Base-by-base conservation (phyloP, 768 basidiomycete genomes). In the Termitomyces sp. region DNA sequence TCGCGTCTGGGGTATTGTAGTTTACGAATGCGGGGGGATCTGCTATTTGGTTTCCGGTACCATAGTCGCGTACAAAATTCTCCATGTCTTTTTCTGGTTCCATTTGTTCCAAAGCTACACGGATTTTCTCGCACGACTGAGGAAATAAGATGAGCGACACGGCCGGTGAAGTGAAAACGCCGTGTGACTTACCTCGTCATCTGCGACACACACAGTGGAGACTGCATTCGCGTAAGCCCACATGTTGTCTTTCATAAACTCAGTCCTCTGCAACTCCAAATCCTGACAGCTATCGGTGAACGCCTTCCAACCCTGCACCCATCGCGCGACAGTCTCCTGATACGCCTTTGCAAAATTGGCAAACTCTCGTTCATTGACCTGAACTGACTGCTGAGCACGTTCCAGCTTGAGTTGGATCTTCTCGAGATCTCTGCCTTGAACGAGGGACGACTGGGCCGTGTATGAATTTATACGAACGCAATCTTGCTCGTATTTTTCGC, bases 261-360 rank as follows among this genome's bases (percentile, higher is more conserved):
- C 93, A 68, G 95, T 75, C n/a, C 97, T 83, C 59, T 95, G 88
- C 65, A 98, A 95, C 67, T 99, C 97, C 52, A 97, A 74, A 75
- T 99, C 97, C 73, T 99, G 97, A 61, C 93, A 93, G 46, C 83
- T 84, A 72, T 99, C 97, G 68, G 93, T 95, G 73, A 97, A 98
- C 3, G 76, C 77, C 72, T 92, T 95, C 97, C 97, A 99, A 60
- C 92, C 89, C 61, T 81, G 78, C 69, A 97, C 95, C 97, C 96
- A 98, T 67, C 89, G 89, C 52, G 76, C 79, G 22, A 82, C 79
- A 15, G 93, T 96, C 52, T 92, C 90, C 63, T 85, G 83, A 42
- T 97, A 72, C 0, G 86, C 88, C 57, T 83, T 84, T 3, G 91
- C 84, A 69, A 94, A 95, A 68, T 90, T 91, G n/a, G 83, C 81